Conservation (phyloP, 306 rosid genomes). For the Gillenia trifoliata region DNA sequence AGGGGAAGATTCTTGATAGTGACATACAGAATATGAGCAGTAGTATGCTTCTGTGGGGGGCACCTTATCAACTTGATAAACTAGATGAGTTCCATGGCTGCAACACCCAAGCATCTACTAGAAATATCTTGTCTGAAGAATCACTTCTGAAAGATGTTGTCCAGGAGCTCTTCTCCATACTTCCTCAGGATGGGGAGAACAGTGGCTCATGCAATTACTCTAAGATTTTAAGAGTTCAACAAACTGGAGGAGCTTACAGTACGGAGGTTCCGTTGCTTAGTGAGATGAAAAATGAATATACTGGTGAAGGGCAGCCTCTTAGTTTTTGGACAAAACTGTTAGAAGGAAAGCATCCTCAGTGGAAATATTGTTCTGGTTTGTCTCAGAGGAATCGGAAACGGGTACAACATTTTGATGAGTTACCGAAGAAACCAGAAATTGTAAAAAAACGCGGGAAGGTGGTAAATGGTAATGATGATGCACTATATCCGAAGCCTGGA, state of each 20-base stretch:
- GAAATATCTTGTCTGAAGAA: conserved; percentile 21
- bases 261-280: conserved; percentile 39
- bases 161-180: conserved; percentile 45
- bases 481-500: conserved; percentile 32
- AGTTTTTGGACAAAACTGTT: conserved; percentile 67
- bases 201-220: conserved; percentile 33
- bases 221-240: conserved; percentile 47
- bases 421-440: conserved; percentile 24
- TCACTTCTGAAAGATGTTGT: conserved; percentile 39
- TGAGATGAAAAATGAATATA: conserved; percentile 35
- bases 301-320: conserved; percentile 45
- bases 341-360: conserved; percentile 57
- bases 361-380: conserved; percentile 56
- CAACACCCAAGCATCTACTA: conserved; percentile 21
- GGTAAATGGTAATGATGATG: conserved; percentile 29
- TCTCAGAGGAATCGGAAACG: conserved; percentile 74
- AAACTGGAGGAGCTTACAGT: conserved; percentile 52
- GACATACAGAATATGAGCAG: conserved; percentile 36
- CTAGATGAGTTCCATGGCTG: conserved; percentile 50
- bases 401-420: conserved; percentile 36
- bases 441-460: conserved; percentile 63
- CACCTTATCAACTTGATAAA: conserved; percentile 51
- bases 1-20: conserved; percentile 56
- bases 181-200: conserved; percentile 44
- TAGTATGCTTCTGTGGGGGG: conserved; percentile 79